Conservation (phyloP, 208 protist genomes). For the Trypanosomatidae sp. region DNA sequence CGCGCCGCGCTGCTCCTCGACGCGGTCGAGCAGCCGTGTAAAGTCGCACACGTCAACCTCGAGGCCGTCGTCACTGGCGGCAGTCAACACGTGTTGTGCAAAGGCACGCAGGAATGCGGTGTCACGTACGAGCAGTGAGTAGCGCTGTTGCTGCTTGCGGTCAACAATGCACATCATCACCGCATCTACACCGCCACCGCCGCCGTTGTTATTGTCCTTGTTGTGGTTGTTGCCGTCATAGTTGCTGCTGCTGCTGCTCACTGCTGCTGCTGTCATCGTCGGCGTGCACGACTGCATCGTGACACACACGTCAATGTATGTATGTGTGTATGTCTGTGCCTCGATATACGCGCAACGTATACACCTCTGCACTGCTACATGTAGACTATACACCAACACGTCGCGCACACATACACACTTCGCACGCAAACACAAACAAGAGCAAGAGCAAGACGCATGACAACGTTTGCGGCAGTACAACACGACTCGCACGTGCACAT, state of each 20-base stretch:
- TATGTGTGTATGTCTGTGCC: constrained; percentile 21
- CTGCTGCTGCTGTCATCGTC: not conserved
- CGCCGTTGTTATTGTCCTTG: not conserved
- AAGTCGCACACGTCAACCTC: not conserved
- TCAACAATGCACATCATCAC: not conserved
- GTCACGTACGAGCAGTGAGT: not conserved
- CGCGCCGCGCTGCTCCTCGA: too few relatives aligned
- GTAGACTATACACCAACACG: too few relatives aligned
- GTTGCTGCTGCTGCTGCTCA: not conserved
- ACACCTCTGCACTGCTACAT: too few relatives aligned
- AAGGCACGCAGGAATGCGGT: not conserved
- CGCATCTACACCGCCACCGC: not conserved
- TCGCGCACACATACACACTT: too few relatives aligned
- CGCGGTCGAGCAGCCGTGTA: not conserved
- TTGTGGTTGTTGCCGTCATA: not conserved
- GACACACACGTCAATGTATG: constrained; percentile 1
- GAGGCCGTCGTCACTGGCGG: not conserved
- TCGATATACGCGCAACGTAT: too few relatives aligned
- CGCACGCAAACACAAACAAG: too few relatives aligned
- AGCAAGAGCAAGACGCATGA: too few relatives aligned
- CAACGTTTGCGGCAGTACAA: too few relatives aligned
- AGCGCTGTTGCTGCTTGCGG: not conserved
- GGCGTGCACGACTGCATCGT: not conserved
- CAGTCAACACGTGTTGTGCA: not conserved
- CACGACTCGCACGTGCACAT: too few relatives aligned